Conservation (phyloP, 495 filamentous ascomycete species). For the Bacidia rubella region DNA sequence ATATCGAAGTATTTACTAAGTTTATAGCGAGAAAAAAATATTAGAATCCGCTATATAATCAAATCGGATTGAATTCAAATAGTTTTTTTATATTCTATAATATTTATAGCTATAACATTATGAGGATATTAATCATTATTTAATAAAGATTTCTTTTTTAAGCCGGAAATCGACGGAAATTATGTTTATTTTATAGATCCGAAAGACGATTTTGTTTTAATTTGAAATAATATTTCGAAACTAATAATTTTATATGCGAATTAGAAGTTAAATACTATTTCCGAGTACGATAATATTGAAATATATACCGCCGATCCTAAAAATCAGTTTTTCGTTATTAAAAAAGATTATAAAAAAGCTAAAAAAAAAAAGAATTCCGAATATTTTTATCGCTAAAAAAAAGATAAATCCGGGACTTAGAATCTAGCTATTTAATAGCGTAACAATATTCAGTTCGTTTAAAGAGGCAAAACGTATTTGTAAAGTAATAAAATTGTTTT, state of each 20-base stretch:
- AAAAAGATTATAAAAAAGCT: not conserved
- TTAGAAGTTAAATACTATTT: not conserved
- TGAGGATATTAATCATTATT: not conserved
- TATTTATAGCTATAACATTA: not conserved
- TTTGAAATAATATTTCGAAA: not conserved
- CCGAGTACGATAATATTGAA: not conserved
- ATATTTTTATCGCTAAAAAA: constrained; percentile 2
- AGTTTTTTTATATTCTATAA: not conserved
- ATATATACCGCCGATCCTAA: not conserved
- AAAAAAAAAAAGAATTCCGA: not conserved
- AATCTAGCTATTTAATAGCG: not conserved
- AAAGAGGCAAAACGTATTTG: not conserved
- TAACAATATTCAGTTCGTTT: not conserved
- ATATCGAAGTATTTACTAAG: not conserved
- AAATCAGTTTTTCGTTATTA: not conserved
- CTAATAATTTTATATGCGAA: not conserved
- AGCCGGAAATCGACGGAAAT: not conserved
- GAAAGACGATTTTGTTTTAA: not conserved
- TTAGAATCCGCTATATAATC: not conserved
- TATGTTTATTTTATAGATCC: not conserved
- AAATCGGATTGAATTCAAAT: not conserved
- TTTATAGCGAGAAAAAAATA: not conserved
- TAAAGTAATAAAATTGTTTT: not conserved
- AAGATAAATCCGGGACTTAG: not conserved
- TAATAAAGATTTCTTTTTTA: not conserved